Conservation (phyloP, 2,329 filamentous ascomycete genomes). For the Trichoderma cornu-damae region DNA sequence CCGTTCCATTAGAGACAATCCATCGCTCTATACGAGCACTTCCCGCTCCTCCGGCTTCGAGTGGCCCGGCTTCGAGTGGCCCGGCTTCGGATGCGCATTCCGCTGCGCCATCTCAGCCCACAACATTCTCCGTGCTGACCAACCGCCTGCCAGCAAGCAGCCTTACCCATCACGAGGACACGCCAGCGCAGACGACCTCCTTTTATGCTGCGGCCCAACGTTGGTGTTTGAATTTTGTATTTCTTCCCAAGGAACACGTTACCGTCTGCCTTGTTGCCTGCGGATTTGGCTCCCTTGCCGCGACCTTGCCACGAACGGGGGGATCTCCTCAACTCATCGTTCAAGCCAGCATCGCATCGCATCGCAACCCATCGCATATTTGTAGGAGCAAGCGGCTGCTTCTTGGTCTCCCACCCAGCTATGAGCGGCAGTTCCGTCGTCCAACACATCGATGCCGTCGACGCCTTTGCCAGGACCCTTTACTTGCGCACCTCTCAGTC, state of each 20-base stretch:
- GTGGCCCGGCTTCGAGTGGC: background rate
- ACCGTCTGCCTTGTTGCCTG: background rate
- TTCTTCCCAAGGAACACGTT: background rate
- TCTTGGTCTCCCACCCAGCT: conserved; percentile 17
- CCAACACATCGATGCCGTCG: conserved; percentile 50
- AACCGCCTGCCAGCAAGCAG: conserved; percentile 13
- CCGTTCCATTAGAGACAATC: background rate
- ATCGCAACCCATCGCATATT: background rate
- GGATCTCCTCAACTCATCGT: too few relatives aligned
- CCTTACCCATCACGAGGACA: conserved; percentile 17
- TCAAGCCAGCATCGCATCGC: background rate
- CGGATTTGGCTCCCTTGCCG: background rate
- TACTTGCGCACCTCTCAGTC: conserved; percentile 48
- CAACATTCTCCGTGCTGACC: conserved; percentile 12
- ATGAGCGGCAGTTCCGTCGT: conserved; percentile 34
- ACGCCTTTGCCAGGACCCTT: conserved; percentile 50
- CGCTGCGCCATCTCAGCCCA: conserved; percentile 9
- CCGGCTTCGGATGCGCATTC: background rate
- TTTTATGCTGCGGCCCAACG: conserved; percentile 3
- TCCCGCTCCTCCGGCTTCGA: background rate
- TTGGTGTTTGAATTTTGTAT: background rate
- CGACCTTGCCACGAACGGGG: too few relatives aligned
- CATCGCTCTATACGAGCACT: conserved; percentile 1
- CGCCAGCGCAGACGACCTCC: conserved; percentile 12
- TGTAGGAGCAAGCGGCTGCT: background rate